Evolutionary conservation across 352 stramenopile species (phyloP).

Genomic region (Phytopythium litorale): DNA sequence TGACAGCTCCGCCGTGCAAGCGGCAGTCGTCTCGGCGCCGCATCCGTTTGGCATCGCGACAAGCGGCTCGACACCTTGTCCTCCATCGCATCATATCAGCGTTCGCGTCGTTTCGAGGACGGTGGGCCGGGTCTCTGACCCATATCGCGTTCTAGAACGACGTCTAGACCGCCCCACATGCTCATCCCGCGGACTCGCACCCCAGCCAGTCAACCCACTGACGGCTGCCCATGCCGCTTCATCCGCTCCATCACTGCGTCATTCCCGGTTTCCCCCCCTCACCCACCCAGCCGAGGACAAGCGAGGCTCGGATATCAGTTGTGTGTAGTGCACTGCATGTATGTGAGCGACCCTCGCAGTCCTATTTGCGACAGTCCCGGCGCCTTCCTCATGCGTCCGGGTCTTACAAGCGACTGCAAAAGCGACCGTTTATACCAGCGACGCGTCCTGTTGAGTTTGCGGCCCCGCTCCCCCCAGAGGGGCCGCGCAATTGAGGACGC

Average conservation of each 20-base stretch:
- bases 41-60: no score
- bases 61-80: no score
- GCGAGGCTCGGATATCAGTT: background rate
- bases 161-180: background rate
- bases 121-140: background rate
- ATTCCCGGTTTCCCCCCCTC: background rate
- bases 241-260: background rate
- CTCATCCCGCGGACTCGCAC: background rate
- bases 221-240: background rate
- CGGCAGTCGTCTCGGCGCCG: no score
- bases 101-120: background rate
- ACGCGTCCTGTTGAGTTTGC: slow-evolving; percentile 82
- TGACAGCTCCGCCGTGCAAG: no score
- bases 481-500: slow-evolving; percentile 80
- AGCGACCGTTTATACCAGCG: slow-evolving; percentile 84
- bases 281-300: background rate
- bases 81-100: no score
- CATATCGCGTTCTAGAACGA: background rate
- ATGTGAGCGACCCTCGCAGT: slow-evolving; percentile 30
- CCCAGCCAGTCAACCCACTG: slow-evolving; percentile 2
- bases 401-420: slow-evolving; percentile 86
- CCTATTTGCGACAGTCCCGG: slow-evolving; percentile 85
- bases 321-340: background rate
- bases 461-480: slow-evolving; percentile 58
- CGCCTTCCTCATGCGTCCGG: slow-evolving; percentile 47